These are phyloP conservation scores for Gossypioides kirkii DNA, from an alignment of 345 rosid species.

Conservation along the genomic window DNA sequence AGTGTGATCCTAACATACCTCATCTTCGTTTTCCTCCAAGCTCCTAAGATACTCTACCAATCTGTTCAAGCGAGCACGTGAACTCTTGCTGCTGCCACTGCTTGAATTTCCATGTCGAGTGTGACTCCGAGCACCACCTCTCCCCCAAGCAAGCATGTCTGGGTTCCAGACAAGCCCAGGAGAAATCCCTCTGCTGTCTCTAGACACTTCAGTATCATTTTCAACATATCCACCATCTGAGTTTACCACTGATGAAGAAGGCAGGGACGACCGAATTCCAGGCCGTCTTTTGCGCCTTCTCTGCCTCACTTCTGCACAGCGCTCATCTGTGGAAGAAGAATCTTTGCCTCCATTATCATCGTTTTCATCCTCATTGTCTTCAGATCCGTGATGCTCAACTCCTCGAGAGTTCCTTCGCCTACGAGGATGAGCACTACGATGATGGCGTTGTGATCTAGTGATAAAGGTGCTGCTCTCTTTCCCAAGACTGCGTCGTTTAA, in stretches of 20 bases:
- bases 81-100: constrained; percentile 45
- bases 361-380: constrained; percentile 70
- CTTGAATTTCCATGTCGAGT: constrained; percentile 67
- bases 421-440: constrained; percentile 40
- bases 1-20: constrained; percentile 42
- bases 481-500: constrained; percentile 49
- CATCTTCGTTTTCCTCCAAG: constrained; percentile 50
- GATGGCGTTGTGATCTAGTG: constrained; percentile 50
- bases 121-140: constrained; percentile 84
- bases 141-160: constrained; percentile 88
- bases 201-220: constrained; percentile 49
- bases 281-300: constrained; percentile 51
- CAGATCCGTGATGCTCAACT: constrained; percentile 53
- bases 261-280: constrained; percentile 39
- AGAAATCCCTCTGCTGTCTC: constrained; percentile 57
- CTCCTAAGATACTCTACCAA: constrained; percentile 67
- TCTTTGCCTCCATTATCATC: constrained; percentile 55
- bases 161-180: constrained; percentile 70
- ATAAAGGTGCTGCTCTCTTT: constrained; percentile 45
- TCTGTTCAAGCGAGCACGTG: constrained; percentile 61
- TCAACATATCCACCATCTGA: constrained; percentile 43
- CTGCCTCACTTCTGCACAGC: constrained; percentile 38
- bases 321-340: constrained; percentile 77
- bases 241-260: constrained; percentile 57
- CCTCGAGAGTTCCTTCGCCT: constrained; percentile 53